Percentiles rank a stretch among this genome's conserved stretches.
phyloP scores from a whole-genome alignment of 495 filamentous ascomycete species.

The Aspergillus haitiensis region DNA sequence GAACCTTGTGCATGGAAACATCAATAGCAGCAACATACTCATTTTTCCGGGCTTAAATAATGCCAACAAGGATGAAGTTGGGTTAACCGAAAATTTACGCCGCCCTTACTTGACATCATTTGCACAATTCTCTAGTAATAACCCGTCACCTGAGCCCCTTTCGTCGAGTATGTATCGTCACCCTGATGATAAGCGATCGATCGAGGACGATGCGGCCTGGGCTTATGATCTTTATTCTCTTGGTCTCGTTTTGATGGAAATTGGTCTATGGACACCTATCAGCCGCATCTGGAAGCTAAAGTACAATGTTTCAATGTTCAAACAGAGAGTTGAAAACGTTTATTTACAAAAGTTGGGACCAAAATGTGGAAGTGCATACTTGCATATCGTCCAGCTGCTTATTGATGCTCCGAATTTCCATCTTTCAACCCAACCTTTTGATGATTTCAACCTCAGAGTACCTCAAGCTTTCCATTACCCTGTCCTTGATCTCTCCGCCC shows the following conservation, averaged over 20 bases:
- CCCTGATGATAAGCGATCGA: conserved; percentile 66
- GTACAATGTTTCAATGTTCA: conserved; percentile 64
- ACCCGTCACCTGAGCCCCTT: conserved; percentile 50
- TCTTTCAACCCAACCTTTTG: conserved; percentile 57
- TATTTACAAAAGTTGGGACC: conserved; percentile 66
- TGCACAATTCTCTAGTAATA: conserved; percentile 73
- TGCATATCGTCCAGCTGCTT: conserved; percentile 77
- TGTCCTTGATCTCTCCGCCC: conserved; percentile 49
- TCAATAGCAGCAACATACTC: conserved; percentile 76
- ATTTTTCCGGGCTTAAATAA: conserved; percentile 62
- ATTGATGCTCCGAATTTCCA: conserved; percentile 70
- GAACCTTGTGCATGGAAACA: conserved; percentile 75
- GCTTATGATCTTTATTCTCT: conserved; percentile 83
- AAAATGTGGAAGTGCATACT: conserved; percentile 75
- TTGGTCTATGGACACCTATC: conserved; percentile 85
- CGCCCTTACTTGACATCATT: conserved; percentile 78
- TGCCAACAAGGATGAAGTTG: conserved; percentile 41
- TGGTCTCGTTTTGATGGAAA: conserved; percentile 78
- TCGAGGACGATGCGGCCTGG: conserved; percentile 51
- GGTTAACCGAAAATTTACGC: conserved; percentile 58
- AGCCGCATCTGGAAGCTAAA: conserved; percentile 66
- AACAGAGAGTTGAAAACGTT: conserved; percentile 59
- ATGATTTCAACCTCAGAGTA: conserved; percentile 43
- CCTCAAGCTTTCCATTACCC: conserved; percentile 51
- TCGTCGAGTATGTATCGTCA: conserved; percentile 72